Evolutionary conservation across 495 filamentous ascomycete genomes (phyloP), one percentile per base, ranked within the genome.

Genomic region (Chaetomium cochliodes): DNA sequence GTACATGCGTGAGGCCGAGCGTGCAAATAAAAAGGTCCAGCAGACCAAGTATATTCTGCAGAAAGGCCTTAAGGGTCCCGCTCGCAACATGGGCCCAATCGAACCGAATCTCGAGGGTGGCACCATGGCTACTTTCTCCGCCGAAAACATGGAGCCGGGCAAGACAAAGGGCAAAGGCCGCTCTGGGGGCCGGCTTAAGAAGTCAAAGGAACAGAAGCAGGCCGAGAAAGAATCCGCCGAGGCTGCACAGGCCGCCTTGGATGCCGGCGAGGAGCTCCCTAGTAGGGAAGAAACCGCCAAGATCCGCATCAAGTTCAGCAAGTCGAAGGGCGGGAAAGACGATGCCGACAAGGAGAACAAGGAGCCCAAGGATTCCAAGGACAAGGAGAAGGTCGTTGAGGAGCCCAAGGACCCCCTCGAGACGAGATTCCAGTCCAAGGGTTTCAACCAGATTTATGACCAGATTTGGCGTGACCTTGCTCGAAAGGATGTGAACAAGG

Each of bases 401-500:
- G 79, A 82, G 46, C 77, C 79, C 12, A 77, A 81, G 49, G 80
- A 82, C 41, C 71, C 76, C 42, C 73, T 80, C 37, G 80, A 82
- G 67, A 76, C 77, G 59, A 84, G 85, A 60, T 94, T 90, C 78
- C 89, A 88, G 65, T 92, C 92, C 41, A 96, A 97, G 73, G 90
- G 90, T 25, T 98, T 94, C 79, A 91, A 93, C 68, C 93, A 96
- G 76, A 94, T 99, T 44, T 97, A 96, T 76, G 94, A 96, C 71
- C 92, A 97, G 78, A 99, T 99, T 67, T 96, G 92, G 91, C 89
- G 92, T 30, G 94, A 99, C 70, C 88, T 98, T 57, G 91, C 92
- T 6, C 85, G 88, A 53, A 97, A 97, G 74, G 92, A 97, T 74
- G 91, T 97, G 67, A 90, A 88, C 67, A 97, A 96, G 77, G 90